phyloP scores from a whole-genome alignment of 1,284 basidiomycete genomes.

The Marasmius oreades region DNA sequence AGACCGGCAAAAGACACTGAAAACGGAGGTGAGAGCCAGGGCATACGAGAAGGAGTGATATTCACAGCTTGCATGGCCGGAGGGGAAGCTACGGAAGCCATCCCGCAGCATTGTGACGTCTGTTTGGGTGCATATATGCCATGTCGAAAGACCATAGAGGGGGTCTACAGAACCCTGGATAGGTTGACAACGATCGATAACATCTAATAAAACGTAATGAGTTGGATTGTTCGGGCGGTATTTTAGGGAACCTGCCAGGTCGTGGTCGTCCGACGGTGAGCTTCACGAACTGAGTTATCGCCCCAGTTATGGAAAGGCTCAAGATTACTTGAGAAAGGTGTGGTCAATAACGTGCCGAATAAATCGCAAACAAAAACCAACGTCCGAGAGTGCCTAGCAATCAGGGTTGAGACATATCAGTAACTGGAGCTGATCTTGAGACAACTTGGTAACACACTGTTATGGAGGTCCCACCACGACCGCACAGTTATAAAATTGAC shows the following conservation, averaged over 20 bases:
- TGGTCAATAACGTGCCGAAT: background rate
- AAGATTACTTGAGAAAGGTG: conserved; percentile 57
- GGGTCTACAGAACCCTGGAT: conserved; percentile 61
- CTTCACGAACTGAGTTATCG: conserved; percentile 85
- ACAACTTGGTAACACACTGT: conserved; percentile 35
- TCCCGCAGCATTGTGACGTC: conserved; percentile 55
- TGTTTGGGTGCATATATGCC: conserved; percentile 77
- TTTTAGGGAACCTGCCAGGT: conserved; percentile 47
- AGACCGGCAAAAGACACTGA: conserved; percentile 90
- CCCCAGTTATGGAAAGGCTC: conserved; percentile 70
- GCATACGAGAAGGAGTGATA: conserved; percentile 12
- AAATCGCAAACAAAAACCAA: conserved; percentile 33
- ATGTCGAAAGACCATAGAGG: conserved; percentile 70
- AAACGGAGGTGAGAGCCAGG: conserved; percentile 2
- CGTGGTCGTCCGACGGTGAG: conserved; percentile 88
- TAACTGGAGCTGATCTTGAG: conserved; percentile 3
- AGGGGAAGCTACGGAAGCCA: conserved; percentile 93
- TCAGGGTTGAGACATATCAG: background rate
- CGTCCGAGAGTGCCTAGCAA: conserved; percentile 59
- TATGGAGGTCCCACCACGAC: conserved; percentile 89
- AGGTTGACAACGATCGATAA: conserved; percentile 85
- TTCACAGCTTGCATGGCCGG: conserved; percentile 84
- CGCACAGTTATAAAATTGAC: conserved; percentile 71
- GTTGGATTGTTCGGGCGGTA: background rate
- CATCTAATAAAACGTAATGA: conserved; percentile 40